Evolutionary conservation across 805 yeast species (phyloP), one percentile per base, ranked within the genome.

Genomic region (Metschnikowia shivogae): DNA sequence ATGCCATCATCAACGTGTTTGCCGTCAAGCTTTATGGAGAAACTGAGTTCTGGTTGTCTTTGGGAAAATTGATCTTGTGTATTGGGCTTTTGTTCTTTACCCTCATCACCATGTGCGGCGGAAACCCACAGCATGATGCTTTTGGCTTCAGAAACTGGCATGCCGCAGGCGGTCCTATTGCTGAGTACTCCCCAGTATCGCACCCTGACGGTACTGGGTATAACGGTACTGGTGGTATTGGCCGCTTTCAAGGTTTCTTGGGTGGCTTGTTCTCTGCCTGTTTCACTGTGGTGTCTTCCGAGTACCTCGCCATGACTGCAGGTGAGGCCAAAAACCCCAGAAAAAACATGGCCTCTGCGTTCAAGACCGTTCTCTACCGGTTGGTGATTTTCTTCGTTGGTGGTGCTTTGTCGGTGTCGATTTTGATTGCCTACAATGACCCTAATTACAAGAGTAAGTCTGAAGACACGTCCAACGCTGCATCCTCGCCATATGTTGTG

Each of bases 51-150:
- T 82, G 85, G 83, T 66, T 87, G 17, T 79, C 90, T 1, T 70
- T 86, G 57, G 81, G 82, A 14, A 67, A 72, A 48, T 80, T 77
- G 59, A 62, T 70, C 5, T 69, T 88, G 39, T 89, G 90, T 11
- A 60, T 82, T n/a, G 95, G 93, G 2, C 69, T 88, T 38, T 75
- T 88, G 47, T 56, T 84, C 24, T 88, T 84, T 63, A 86, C 93
- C 1, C 83, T 88, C 54, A 61, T 86, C 43, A 81, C 89, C 5
- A 88, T 87, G 95, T 78, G 84, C 31, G 96, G 96, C 27, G 96
- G 95, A 24, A 88, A 87, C 60, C 95, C 95, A 1, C 62, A 70
- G 34, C 80, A 77, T 36, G 77, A 76, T 50, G 76, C 68, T 4
- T 77, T 70, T 55, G 82, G 82, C 1, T 77, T 77, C 61, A 58